phyloP scores from a whole-genome alignment of 352 stramenopile species.

The Phytopythium aichiense region DNA sequence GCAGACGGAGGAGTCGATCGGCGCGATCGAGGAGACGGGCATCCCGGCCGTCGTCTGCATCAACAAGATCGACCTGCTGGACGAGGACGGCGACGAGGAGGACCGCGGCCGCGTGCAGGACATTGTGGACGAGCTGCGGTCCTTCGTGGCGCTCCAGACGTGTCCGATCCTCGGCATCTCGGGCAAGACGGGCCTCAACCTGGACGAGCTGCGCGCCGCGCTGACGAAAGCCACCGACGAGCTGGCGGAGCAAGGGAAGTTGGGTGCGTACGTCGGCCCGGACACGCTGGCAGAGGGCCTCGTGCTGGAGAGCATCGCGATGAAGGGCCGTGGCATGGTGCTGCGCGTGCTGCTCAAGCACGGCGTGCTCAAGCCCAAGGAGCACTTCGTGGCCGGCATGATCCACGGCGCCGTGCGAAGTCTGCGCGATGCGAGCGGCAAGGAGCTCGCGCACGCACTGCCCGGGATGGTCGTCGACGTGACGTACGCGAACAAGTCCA shows the following conservation, averaged over 20 bases:
- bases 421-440: constrained; percentile 50
- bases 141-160: constrained; percentile 79
- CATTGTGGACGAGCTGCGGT: constrained; percentile 54
- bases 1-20: constrained; percentile 97
- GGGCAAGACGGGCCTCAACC: constrained; percentile 49
- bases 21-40: constrained; percentile 70
- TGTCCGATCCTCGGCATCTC: constrained; percentile 77
- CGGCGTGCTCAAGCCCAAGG: constrained; percentile 50
- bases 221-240: constrained; percentile 35
- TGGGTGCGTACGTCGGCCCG: constrained; percentile 33
- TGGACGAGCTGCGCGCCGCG: constrained; percentile 43
- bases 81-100: constrained; percentile 16
- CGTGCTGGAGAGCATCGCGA: constrained; percentile 68
- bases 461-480: constrained; percentile 78
- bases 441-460: constrained; percentile 42
- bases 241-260: constrained; percentile 23
- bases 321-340: constrained; percentile 63
- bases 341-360: constrained; percentile 72
- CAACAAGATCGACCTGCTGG: constrained; percentile 86
- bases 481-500: constrained; percentile 77
- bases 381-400: constrained; percentile 85
- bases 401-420: constrained; percentile 75
- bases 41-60: constrained; percentile 79
- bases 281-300: constrained; percentile 46
- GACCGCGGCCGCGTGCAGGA: constrained; percentile 24